These are phyloP conservation scores for Sarocladium brachiariae DNA, from an alignment of 2,329 filamentous ascomycete genomes.

Conservation along the genomic window DNA sequence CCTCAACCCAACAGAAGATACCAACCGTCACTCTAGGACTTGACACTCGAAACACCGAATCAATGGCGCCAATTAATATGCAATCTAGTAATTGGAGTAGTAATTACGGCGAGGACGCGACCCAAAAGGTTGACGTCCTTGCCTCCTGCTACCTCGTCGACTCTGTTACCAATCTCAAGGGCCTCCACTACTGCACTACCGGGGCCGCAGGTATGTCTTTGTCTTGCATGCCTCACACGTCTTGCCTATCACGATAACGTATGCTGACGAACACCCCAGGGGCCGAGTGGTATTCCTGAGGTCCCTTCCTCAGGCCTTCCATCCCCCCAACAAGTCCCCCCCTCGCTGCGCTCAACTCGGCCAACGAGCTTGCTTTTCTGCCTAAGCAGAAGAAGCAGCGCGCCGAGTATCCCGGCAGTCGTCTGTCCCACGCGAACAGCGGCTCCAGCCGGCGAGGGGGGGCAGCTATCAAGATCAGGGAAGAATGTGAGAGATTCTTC, in stretches of 20 bases:
- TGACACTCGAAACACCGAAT: slow-evolving; percentile 19
- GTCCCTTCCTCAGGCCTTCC: slow-evolving; percentile 77
- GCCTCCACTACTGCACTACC: slow-evolving; percentile 95
- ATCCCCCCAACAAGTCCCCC: slow-evolving; percentile 82
- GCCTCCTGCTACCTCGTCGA: slow-evolving; percentile 89
- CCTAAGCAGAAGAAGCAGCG: slow-evolving; percentile 46
- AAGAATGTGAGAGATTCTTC: slow-evolving; percentile 99
- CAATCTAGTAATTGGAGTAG: slow-evolving; percentile 62
- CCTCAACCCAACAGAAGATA: neutral
- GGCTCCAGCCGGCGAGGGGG: slow-evolving; percentile 60
- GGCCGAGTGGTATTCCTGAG: slow-evolving; percentile 94
- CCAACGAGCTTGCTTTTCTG: slow-evolving; percentile 59
- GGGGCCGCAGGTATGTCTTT: slow-evolving; percentile 62
- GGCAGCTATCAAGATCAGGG: slow-evolving; percentile 94
- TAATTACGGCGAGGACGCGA: slow-evolving; percentile 67
- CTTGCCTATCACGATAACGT: neutral
- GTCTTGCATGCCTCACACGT: slow-evolving; percentile 2
- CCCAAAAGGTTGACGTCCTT: slow-evolving; percentile 66
- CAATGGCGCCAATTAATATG: slow-evolving; percentile 65
- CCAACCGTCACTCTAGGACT: neutral
- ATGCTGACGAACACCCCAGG: slow-evolving; percentile 36
- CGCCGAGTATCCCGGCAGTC: slow-evolving; percentile 31
- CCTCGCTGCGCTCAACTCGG: slow-evolving; percentile 66
- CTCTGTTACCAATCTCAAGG: slow-evolving; percentile 62
- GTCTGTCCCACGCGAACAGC: slow-evolving; percentile 20